Evolutionary conservation across 106 monocot species (phyloP).

Genomic region (Triglochin maritima): DNA sequence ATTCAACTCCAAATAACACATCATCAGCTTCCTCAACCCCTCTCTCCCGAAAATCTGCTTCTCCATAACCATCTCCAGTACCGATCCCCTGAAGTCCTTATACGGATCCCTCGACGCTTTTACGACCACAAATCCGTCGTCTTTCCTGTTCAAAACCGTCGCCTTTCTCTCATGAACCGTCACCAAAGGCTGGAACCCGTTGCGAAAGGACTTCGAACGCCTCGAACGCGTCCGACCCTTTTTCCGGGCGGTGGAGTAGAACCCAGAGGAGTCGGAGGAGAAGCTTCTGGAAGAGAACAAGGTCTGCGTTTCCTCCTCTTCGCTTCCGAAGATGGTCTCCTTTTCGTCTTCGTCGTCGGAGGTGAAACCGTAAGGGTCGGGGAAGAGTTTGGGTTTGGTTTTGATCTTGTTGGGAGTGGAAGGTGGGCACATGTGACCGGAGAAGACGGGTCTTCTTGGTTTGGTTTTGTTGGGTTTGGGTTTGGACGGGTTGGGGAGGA

Average conservation of each 20-base stretch:
- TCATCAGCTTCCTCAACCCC: conserved; percentile 7
- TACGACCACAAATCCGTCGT: conserved; percentile 30
- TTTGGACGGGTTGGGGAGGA: no score
- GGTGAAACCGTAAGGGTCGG: conserved; percentile 37
- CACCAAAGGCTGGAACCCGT: conserved; percentile 43
- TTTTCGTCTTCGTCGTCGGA: conserved; percentile 15
- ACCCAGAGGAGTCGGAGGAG: conserved; percentile 60
- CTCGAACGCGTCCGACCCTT: not conserved
- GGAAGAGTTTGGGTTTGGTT: conserved; percentile 5
- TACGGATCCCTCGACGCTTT: conserved; percentile 48
- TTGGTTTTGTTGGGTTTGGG: no score
- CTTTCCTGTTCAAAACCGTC: not conserved
- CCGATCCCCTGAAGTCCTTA: conserved; percentile 41
- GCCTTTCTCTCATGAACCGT: conserved; percentile 1
- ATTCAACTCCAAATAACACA: no score
- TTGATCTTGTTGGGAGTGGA: no score
- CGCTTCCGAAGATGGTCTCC: conserved; percentile 28
- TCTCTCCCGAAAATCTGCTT: conserved; percentile 26
- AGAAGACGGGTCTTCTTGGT: no score
- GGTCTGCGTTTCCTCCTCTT: conserved; percentile 30
- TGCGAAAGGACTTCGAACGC: not conserved
- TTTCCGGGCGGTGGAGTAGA: conserved; percentile 25
- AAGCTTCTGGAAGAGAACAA: conserved; percentile 67
- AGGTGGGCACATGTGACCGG: no score
- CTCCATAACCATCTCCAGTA: conserved; percentile 66